These are phyloP conservation scores for Rosa rugosa DNA, from an alignment of 306 rosid species.

Conservation along the genomic window DNA sequence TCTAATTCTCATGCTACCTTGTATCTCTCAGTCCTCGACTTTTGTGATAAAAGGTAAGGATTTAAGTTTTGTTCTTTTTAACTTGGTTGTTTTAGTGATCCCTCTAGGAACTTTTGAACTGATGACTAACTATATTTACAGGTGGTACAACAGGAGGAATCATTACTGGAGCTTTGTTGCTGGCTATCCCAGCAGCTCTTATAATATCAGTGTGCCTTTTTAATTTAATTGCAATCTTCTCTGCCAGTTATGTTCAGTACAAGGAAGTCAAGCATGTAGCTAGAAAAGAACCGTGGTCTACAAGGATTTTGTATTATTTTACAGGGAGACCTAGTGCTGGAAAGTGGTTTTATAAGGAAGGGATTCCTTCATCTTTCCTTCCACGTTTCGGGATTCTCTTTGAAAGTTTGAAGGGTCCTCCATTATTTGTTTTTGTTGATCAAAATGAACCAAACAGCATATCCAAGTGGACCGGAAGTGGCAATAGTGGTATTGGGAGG, in stretches of 20 bases:
- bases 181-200: constrained; percentile 59
- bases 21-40: constrained; percentile 62
- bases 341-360: constrained; percentile 57
- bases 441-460: constrained; percentile 42
- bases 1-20: constrained; percentile 64
- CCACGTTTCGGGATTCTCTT: constrained; percentile 55
- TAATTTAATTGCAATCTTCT: constrained; percentile 48
- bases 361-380: constrained; percentile 51
- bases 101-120: constrained; percentile 13
- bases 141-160: constrained; percentile 63
- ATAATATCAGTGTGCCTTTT: constrained; percentile 49
- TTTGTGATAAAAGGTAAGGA: constrained; percentile 49
- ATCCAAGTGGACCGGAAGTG: constrained; percentile 40
- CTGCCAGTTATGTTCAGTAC: constrained; percentile 45
- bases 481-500: constrained; percentile 40
- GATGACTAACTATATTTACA: constrained; percentile 30
- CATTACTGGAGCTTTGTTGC: constrained; percentile 53
- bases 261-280: constrained; percentile 41
- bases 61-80: neutral
- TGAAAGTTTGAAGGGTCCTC: constrained; percentile 50
- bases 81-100: neutral
- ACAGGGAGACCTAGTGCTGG: constrained; percentile 47
- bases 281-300: constrained; percentile 40
- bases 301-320: constrained; percentile 39
- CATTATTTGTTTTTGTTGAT: constrained; percentile 35